Conservation (phyloP, 208 protist species). For the Phytomonas sp. region DNA sequence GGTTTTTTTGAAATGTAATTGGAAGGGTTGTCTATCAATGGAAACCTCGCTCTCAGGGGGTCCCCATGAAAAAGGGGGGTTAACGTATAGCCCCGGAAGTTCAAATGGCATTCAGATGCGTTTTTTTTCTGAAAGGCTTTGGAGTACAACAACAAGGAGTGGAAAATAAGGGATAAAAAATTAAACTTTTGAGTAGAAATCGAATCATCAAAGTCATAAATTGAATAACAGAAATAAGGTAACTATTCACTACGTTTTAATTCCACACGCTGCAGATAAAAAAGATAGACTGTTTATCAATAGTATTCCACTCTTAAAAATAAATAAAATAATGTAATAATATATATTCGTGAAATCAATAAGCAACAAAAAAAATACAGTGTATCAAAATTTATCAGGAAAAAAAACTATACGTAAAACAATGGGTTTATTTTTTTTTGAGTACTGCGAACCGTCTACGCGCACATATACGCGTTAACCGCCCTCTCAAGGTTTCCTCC, state of each 20-base stretch:
- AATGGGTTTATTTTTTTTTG: background rate
- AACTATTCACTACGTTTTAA: background rate
- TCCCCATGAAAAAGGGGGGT: constrained; percentile 68
- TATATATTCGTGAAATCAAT: background rate
- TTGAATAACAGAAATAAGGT: background rate
- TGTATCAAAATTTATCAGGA: background rate
- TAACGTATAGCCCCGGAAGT: constrained; percentile 67
- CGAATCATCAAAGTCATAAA: constrained; percentile 3
- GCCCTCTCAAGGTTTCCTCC: background rate
- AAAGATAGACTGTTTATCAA: background rate
- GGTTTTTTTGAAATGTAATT: constrained; percentile 64
- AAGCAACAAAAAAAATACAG: background rate
- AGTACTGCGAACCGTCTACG: background rate
- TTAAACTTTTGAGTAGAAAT: constrained; percentile 1
- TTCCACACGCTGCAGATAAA: background rate
- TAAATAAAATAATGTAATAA: background rate
- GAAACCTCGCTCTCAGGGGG: constrained; percentile 67
- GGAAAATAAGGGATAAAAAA: background rate
- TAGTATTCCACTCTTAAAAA: background rate
- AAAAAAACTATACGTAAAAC: background rate
- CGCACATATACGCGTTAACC: background rate
- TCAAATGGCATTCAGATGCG: constrained; percentile 65
- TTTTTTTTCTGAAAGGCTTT: background rate
- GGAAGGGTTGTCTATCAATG: constrained; percentile 42
- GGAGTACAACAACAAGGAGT: background rate